Evolutionary conservation across 164 flowering plant genomes (phyloP), one percentile per base, ranked within the genome.

Genomic region (Vitis cinerea): DNA sequence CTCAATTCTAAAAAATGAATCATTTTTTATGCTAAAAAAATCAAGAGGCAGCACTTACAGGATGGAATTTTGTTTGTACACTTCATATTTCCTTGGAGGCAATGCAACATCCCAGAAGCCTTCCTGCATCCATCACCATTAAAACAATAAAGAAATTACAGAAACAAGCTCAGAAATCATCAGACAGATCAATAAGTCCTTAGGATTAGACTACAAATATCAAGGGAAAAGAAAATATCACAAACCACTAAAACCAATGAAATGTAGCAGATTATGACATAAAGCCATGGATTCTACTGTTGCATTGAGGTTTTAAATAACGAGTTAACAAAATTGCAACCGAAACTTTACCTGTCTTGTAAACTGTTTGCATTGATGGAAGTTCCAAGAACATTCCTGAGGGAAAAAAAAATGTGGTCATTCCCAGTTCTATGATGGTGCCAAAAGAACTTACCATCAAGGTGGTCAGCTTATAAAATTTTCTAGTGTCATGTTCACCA

Each of bases 341-440:
- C 1, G 37, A 48, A 29, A 16, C 15, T 69, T 74, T 74, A 83
- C 84, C 61, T 59, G 72, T 77, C 80, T 17, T 59, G 59, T 58
- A 81, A 60, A 64, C 61, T 47, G 47, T 78, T 58, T 68, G 74
- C 68, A 64, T 75, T 71, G 17, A 83, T 69, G 63, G 74, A 74
- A 59, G 83, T 83, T 19, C 84, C 83, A 9, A 74, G 68, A 37
- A 73, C 64, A 75, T 81, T 84, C 75, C 87, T 84, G 81, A 23
- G 27, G 27, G 0, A 23, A 23, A 68, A 79, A 19, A 74, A 55
- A 69, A 51, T 10, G n/a, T 60, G 9, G 31, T 49, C 10, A 50
- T 0, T 64, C 27, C 50, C n/a, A 9, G 48, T 14, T 12, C 12
- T 19, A 50, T 48, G 30, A 50, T 49, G 55, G 7, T n/a, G 1